Conservation (phyloP, 192 early-diverging fungal genomes). For the Lobulomyces angularis region DNA sequence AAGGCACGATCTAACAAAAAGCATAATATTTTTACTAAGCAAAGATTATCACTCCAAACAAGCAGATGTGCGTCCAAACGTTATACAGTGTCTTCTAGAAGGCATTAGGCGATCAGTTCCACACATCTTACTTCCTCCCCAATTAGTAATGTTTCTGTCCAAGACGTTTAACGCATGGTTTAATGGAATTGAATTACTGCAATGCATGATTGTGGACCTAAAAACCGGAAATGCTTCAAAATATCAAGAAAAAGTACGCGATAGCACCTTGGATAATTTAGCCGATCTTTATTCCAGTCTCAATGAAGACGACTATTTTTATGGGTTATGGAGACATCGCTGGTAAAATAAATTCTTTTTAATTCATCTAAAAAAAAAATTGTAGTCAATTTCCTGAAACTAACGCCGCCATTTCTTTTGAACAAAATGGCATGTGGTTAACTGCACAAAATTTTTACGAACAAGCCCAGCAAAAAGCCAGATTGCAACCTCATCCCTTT, state of each 20-base stretch:
- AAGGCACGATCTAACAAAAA: slow-evolving; percentile 72
- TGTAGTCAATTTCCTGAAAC: slow-evolving; percentile 85
- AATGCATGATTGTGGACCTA: slow-evolving; percentile 42
- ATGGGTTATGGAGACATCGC: slow-evolving; percentile 81
- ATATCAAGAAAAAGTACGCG: slow-evolving; percentile 78
- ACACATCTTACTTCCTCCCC: slow-evolving; percentile 72
- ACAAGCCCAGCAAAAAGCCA: slow-evolving; percentile 80
- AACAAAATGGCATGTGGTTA: slow-evolving; percentile 86
- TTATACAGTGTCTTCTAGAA: slow-evolving; percentile 83
- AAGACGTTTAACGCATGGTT: slow-evolving; percentile 89
- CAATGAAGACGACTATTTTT: slow-evolving; percentile 87
- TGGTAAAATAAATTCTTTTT: no score
- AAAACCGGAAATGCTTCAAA: slow-evolving; percentile 26
- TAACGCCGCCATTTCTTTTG: slow-evolving; percentile 88
- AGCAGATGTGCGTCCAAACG: slow-evolving; percentile 71
- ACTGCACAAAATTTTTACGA: slow-evolving; percentile 87
- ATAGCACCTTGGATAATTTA: slow-evolving; percentile 81
- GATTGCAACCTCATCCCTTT: slow-evolving; percentile 72
- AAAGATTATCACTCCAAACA: slow-evolving; percentile 85
- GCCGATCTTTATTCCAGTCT: slow-evolving; percentile 70
- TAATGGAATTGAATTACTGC: slow-evolving; percentile 70
- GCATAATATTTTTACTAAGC: slow-evolving; percentile 70
- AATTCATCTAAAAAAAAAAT: slow-evolving; percentile 4
- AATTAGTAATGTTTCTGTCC: slow-evolving; percentile 86
- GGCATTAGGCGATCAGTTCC: slow-evolving; percentile 66